phyloP scores from a whole-genome alignment of 257 asterid species.

The Ehretia macrophylla region DNA sequence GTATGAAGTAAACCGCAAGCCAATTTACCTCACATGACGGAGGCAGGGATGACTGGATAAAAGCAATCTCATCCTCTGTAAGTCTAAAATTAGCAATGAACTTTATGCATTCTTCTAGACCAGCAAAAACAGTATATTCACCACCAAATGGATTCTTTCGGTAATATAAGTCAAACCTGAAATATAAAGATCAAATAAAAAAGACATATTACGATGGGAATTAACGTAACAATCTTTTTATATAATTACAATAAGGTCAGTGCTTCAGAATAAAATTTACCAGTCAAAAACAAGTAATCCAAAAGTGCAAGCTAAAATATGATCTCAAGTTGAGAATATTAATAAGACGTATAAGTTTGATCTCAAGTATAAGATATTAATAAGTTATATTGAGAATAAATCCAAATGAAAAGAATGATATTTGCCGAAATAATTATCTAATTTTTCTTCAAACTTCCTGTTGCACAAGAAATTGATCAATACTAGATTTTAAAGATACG shows the following conservation, averaged over 20 bases:
- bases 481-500: no score
- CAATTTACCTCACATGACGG: constrained; percentile 79
- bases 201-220: constrained; percentile 6
- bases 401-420: no score
- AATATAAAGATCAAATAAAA: constrained; percentile 9
- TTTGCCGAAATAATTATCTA: no score
- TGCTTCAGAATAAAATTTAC: neutral
- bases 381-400: no score
- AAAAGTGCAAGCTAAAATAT: neutral
- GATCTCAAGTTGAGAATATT: no score
- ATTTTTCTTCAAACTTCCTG: no score
- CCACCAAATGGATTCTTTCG: constrained; percentile 94
- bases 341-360: neutral
- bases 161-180: constrained; percentile 86
- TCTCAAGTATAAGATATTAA: no score
- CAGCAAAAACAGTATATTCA: constrained; percentile 93
- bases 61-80: constrained; percentile 79
- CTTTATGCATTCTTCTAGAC: constrained; percentile 94
- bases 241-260: neutral
- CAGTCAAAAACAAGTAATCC: neutral
- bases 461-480: no score
- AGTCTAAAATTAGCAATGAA: constrained; percentile 79
- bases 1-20: no score
- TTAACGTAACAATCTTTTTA: neutral
- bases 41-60: constrained; percentile 61